These are phyloP conservation scores for Gastrolobium villosum DNA, from an alignment of 306 rosid genomes.

Conservation along the genomic window DNA sequence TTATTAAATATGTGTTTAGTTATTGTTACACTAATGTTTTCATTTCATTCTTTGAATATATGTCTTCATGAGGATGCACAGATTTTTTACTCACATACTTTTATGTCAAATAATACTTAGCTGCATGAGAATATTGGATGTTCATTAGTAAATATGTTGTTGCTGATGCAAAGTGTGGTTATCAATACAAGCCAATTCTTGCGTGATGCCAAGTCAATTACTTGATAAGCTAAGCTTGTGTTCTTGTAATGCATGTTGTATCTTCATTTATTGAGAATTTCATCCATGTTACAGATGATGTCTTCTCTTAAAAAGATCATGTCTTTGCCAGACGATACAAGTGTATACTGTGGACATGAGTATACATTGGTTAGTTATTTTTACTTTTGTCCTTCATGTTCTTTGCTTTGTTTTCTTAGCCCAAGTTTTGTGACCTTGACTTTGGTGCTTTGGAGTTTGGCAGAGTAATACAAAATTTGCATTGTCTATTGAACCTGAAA, in stretches of 20 bases:
- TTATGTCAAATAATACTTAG: slow-evolving; percentile 9
- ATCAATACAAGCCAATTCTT: slow-evolving; percentile 32
- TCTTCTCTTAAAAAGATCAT: slow-evolving; percentile 82
- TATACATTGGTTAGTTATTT: slow-evolving; percentile 80
- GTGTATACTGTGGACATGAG: slow-evolving; percentile 88
- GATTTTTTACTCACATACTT: neutral
- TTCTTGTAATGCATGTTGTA: neutral
- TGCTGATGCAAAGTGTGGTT: slow-evolving; percentile 14
- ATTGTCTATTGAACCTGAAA: slow-evolving; percentile 81
- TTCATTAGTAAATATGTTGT: slow-evolving; percentile 16
- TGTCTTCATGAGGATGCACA: neutral
- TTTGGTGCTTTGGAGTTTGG: slow-evolving; percentile 37
- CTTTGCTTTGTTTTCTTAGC: slow-evolving; percentile 22
- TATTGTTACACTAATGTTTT: neutral
- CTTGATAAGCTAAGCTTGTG: neutral
- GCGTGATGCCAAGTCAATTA: neutral
- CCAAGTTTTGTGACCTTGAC: slow-evolving; percentile 41
- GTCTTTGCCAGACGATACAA: slow-evolving; percentile 87
- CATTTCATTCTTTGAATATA: neutral
- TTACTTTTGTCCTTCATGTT: slow-evolving; percentile 11
- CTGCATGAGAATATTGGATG: neutral
- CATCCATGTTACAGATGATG: slow-evolving; percentile 75
- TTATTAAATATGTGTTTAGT: neutral
- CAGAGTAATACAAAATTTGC: slow-evolving; percentile 95
- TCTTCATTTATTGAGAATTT: slow-evolving; percentile 40